A percentile compares a stretch with the other conserved stretches of the same genome.
Evolutionary conservation across 2,329 filamentous ascomycete species (phyloP).

Genomic region (Phialophora expanda): DNA sequence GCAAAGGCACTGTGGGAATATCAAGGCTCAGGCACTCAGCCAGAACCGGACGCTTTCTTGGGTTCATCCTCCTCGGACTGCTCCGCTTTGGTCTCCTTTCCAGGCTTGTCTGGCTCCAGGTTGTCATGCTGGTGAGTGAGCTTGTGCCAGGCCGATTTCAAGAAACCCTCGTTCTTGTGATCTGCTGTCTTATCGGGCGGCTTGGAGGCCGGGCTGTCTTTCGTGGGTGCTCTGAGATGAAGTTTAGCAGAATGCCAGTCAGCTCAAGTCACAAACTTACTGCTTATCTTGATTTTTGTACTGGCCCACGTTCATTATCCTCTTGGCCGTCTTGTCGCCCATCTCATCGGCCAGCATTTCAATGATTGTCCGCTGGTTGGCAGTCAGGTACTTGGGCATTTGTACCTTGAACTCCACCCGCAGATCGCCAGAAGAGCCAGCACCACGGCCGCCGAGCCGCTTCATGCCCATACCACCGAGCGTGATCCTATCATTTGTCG

Average conservation of each 20-base stretch:
- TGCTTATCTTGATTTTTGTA: slow-evolving; percentile 55
- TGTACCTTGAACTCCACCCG: slow-evolving; percentile 91
- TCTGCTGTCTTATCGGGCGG: slow-evolving; percentile 38
- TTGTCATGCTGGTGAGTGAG: slow-evolving; percentile 72
- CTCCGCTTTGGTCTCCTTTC: slow-evolving; percentile 37
- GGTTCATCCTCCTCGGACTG: slow-evolving; percentile 43
- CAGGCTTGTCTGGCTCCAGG: slow-evolving; percentile 43
- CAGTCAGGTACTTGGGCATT: slow-evolving; percentile 92
- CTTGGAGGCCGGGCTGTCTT: slow-evolving; percentile 30
- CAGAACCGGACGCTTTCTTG: slow-evolving; percentile 50
- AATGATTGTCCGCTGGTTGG: slow-evolving; percentile 88
- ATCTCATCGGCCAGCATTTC: slow-evolving; percentile 98
- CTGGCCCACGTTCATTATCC: slow-evolving; percentile 81
- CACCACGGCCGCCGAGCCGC: slow-evolving; percentile 71
- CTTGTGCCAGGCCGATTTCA: slow-evolving; percentile 92
- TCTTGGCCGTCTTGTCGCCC: slow-evolving; percentile 86
- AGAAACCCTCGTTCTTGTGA: slow-evolving; percentile 83
- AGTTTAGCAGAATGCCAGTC: slow-evolving; percentile 22
- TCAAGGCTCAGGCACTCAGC: slow-evolving; percentile 37
- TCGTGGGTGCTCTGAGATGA: slow-evolving; percentile 24
- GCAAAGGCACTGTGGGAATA: slow-evolving; percentile 11
- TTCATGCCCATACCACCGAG: slow-evolving; percentile 93
- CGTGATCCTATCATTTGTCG: slow-evolving; percentile 88
- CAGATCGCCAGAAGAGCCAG: slow-evolving; percentile 73
- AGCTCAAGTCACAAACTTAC: slow-evolving; percentile 50